A percentile compares a stretch with the other conserved stretches of the same genome.
Evolutionary conservation across 2,329 filamentous ascomycete species (phyloP).

Genomic region (Purpureocillium lavendulum): DNA sequence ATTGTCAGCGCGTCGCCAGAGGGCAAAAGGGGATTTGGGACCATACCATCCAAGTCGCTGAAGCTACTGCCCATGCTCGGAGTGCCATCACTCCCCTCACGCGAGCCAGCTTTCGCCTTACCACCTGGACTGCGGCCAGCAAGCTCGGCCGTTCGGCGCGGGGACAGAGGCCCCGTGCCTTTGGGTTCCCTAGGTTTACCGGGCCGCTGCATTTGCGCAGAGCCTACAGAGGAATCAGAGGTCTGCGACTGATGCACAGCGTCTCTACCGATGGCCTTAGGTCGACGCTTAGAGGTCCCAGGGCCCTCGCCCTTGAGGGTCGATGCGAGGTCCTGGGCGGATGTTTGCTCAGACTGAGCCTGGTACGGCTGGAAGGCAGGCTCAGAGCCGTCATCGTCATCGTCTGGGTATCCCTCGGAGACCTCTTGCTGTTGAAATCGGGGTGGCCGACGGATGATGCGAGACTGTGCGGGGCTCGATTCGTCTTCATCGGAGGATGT

Average conservation of each 20-base stretch:
- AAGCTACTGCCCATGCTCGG: conserved; percentile 81
- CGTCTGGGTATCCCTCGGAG: conserved; percentile 30
- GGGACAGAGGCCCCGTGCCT: conserved; percentile 41
- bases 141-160: conserved; percentile 51
- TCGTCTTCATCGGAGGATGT: conserved; percentile 37
- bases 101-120: conserved; percentile 41
- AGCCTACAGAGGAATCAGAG: conserved; percentile 55
- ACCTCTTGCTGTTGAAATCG: conserved; percentile 35
- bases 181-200: conserved; percentile 22
- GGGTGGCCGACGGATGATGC: conserved; percentile 52
- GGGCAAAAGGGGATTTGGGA: background rate
- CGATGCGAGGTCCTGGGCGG: conserved; percentile 39
- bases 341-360: conserved; percentile 21
- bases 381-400: conserved; percentile 49
- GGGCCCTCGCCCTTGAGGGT: conserved; percentile 40
- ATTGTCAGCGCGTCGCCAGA: conserved; percentile 3
- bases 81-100: conserved; percentile 62
- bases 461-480: conserved; percentile 47
- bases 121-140: conserved; percentile 43
- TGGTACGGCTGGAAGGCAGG: conserved; percentile 47
- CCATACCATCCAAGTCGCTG: conserved; percentile 69
- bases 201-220: conserved; percentile 29
- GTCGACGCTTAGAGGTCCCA: conserved; percentile 20
- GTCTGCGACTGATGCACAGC: conserved; percentile 41
- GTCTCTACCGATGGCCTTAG: conserved; percentile 20